Evolutionary conservation across 768 basidiomycete genomes (phyloP).

Genomic region (Dentipellis sp.): DNA sequence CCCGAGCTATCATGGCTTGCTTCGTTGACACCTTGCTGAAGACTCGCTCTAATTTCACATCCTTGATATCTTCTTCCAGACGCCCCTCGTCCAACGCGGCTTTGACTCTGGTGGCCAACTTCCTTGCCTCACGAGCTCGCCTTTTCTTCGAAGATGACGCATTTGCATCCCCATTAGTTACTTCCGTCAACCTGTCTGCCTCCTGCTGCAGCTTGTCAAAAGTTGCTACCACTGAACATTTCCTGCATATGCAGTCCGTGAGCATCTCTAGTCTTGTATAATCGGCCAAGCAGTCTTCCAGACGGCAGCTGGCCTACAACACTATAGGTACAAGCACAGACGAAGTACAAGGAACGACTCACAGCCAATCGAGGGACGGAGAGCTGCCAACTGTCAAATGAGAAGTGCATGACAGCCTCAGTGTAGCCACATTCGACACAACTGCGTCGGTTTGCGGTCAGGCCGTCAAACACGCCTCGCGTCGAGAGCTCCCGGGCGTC

Average conservation of each 20-base stretch:
- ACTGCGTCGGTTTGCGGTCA: conserved; percentile 84
- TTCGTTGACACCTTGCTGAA: conserved; percentile 71
- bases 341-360: conserved; percentile 20
- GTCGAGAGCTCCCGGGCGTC: conserved; percentile 35
- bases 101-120: conserved; percentile 51
- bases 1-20: conserved; percentile 87
- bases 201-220: conserved; percentile 55
- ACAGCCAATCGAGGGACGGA: conserved; percentile 58
- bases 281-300: conserved; percentile 81
- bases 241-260: conserved; percentile 87
- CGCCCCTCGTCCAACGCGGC: conserved; percentile 61
- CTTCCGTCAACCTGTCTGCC: conserved; percentile 38
- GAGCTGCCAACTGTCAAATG: conserved; percentile 80
- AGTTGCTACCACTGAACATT: conserved; percentile 81
- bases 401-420: conserved; percentile 88
- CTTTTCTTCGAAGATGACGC: conserved; percentile 68
- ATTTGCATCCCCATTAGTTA: conserved; percentile 24
- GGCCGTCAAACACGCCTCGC: conserved; percentile 77
- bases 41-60: conserved; percentile 71
- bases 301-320: conserved; percentile 49
- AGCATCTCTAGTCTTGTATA: conserved; percentile 86
- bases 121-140: conserved; percentile 60
- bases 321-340: conserved; percentile 8
- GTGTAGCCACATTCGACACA: conserved; percentile 90
- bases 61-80: conserved; percentile 79